Evolutionary conservation across 305 asterid genomes (phyloP).

Genomic region (Lippia alba): DNA sequence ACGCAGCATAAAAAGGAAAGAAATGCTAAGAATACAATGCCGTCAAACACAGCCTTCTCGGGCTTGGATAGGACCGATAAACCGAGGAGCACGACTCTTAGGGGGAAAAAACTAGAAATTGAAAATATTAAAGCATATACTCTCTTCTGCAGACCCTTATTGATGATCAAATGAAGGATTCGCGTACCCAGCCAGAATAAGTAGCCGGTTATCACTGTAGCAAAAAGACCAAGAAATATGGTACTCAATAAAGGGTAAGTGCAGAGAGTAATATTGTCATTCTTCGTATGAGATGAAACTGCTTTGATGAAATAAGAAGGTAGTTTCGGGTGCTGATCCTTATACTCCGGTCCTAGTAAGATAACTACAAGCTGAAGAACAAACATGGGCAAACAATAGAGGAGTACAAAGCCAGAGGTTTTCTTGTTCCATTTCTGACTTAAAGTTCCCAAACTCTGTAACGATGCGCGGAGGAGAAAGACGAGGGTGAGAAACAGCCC

Average conservation of each 20-base stretch:
- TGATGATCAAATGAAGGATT: constrained; percentile 61
- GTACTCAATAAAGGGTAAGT: constrained; percentile 69
- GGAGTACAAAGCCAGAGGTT: constrained; percentile 57
- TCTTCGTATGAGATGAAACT: constrained; percentile 30
- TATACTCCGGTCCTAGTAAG: constrained; percentile 51
- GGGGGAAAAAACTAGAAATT: constrained; percentile 53
- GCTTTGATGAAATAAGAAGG: constrained; percentile 56
- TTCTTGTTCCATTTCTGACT: constrained; percentile 58
- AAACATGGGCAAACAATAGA: constrained; percentile 58
- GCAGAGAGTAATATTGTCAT: constrained; percentile 49
- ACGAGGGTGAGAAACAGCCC: constrained; percentile 66
- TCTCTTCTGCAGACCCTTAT: constrained; percentile 69
- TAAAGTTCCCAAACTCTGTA: constrained; percentile 61
- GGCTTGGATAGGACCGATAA: constrained; percentile 59
- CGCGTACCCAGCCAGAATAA: constrained; percentile 60
- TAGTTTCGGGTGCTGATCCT: constrained; percentile 41
- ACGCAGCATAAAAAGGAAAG: constrained; percentile 61
- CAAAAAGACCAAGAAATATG: constrained; percentile 61
- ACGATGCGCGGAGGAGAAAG: constrained; percentile 69
- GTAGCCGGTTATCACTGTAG: constrained; percentile 50
- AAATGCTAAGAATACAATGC: constrained; percentile 61
- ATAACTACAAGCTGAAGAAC: constrained; percentile 61
- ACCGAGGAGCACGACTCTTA: constrained; percentile 67
- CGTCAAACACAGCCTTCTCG: constrained; percentile 43
- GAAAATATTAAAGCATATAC: constrained; percentile 59